Evolutionary conservation across 2,329 filamentous ascomycete genomes (phyloP), one percentile per base, ranked within the genome.

Genomic region (Colletotrichum incanum): DNA sequence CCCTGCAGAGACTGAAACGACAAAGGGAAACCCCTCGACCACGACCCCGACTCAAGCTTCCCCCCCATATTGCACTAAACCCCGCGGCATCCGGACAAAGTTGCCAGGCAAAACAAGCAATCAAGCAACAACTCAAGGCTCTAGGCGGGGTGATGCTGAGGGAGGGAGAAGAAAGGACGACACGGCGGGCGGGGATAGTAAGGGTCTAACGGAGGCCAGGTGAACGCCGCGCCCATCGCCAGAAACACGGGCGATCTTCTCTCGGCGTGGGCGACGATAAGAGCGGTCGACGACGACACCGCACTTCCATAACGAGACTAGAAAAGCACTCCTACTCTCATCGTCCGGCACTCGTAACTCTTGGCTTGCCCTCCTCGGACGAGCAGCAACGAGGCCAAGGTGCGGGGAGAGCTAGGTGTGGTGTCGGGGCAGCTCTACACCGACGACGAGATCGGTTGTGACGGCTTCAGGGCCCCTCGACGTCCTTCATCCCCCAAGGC

Each of bases 1-100:
- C 39, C 65, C 59, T 72, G 69, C 69, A 69, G 68, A 34, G n/a
- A 43, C 69, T 69, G 69, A 72, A 72, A 72, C 69, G 31, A 58
- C 43, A 9, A 37, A 72, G 45, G 52, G 52, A 63, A 45, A 37
- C 43, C 49, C 59, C 20, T 39, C 16, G 37, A 45, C 52, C 54
- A 28, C 45, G 50, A 28, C 45, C 43, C 52, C 65, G 59, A 63
- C 52, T 64, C 45, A 65, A 66, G 31, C 31, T 28, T 41, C n/a
- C 31, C 31, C 37, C 16, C 52, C 59, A 23, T 28, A 39, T 28
- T 39, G 45, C 43, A 39, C 50, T 34, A n/a, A 43, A 67, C 37
- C 52, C 65, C 69, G 69, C 65, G 69, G 55, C 43, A 47, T 60
- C 28, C 47, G 31, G 49, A 39, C 14, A 28, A 39, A 26, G 59